phyloP scores from a whole-genome alignment of 768 basidiomycete species.

The Pisolithus tinctorius region DNA sequence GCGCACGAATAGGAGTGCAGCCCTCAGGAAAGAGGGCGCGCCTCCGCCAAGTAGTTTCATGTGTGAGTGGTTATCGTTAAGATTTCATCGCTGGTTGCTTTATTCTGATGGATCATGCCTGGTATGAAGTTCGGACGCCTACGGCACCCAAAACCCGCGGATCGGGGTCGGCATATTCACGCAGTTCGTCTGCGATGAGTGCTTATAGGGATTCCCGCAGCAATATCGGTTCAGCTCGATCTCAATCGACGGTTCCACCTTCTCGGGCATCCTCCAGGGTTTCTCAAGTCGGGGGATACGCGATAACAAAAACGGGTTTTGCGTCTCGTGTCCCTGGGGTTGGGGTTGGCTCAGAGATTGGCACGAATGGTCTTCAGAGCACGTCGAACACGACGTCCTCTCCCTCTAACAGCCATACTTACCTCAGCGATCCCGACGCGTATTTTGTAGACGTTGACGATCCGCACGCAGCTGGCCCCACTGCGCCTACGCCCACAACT shows the following conservation, averaged over 20 bases:
- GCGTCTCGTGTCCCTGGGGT: conserved; percentile 22
- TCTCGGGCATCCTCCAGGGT: conserved; percentile 40
- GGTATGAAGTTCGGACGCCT: conserved; percentile 39
- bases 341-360: not conserved
- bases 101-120: conserved; percentile 3
- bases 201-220: conserved; percentile 14
- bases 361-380: conserved; percentile 21
- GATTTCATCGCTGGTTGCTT: not conserved
- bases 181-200: conserved; percentile 36
- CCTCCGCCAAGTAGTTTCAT: conserved; percentile 63
- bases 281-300: conserved; percentile 16
- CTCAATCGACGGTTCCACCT: conserved; percentile 10
- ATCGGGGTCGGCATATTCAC: conserved; percentile 24
- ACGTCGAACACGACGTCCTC: conserved; percentile 13
- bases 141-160: conserved; percentile 37
- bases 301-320: conserved; percentile 14
- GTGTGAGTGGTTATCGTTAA: conserved; percentile 41
- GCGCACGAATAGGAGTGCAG: conserved; percentile 38
- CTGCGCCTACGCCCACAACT: conserved; percentile 16
- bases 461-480: conserved; percentile 9
- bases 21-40: conserved; percentile 37
- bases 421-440: conserved; percentile 15
- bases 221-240: conserved; percentile 10
- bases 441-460: conserved; percentile 4
- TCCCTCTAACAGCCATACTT: too few species aligned